Evolutionary conservation across 2,329 filamentous ascomycete genomes (phyloP).

Genomic region (Fusarium sp.): DNA sequence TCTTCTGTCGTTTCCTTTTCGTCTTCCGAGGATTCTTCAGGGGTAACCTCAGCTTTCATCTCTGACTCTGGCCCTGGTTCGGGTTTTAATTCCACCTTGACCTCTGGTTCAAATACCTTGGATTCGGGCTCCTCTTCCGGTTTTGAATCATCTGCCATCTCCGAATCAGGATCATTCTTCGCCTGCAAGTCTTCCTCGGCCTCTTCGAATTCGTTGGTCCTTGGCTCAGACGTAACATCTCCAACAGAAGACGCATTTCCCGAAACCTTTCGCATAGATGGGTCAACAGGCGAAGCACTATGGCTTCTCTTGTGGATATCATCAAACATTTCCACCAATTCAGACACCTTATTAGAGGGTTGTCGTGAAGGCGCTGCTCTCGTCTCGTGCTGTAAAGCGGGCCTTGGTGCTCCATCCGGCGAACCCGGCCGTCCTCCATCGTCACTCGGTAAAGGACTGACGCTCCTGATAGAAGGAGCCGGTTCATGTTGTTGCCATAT

Average conservation of each 20-base stretch:
- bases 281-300: slow-evolving; percentile 39
- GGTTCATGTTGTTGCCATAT: slow-evolving; percentile 31
- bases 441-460: slow-evolving; percentile 22
- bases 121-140: not conserved
- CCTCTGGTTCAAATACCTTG: not conserved
- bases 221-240: slow-evolving; percentile 2
- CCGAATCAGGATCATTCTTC: not conserved
- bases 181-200: not conserved
- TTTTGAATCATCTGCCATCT: not conserved
- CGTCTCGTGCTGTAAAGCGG: slow-evolving; percentile 25
- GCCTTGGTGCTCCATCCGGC: slow-evolving; percentile 27
- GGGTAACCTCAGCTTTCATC: not conserved
- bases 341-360: slow-evolving; percentile 59
- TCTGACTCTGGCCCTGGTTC: not conserved
- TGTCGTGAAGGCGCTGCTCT: slow-evolving; percentile 40
- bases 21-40: slow-evolving; percentile 2
- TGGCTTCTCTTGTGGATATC: slow-evolving; percentile 51
- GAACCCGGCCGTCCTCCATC: slow-evolving; percentile 35
- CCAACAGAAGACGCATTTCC: slow-evolving; percentile 12
- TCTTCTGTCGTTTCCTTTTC: not conserved
- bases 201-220: not conserved
- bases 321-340: slow-evolving; percentile 63
- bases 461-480: slow-evolving; percentile 13
- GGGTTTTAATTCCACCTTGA: not conserved
- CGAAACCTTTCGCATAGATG: slow-evolving; percentile 28